These are phyloP conservation scores for Lolium perenne DNA, from an alignment of 176 grass and related monocot species.

Conservation along the genomic window DNA sequence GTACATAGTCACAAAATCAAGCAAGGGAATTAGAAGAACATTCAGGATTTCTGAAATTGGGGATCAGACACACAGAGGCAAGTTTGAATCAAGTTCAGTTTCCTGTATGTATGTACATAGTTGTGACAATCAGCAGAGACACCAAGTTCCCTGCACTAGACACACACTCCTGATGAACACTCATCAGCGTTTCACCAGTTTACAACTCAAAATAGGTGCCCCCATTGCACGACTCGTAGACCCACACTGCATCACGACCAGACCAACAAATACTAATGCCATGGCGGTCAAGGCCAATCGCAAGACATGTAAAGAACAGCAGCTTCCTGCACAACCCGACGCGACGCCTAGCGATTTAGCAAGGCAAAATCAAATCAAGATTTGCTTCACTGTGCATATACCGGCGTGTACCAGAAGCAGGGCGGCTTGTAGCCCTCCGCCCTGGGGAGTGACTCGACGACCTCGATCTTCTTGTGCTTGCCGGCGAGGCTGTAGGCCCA, in stretches of 20 bases:
- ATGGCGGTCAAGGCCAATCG: too few relatives aligned
- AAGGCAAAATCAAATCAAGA: not conserved
- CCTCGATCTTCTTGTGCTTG: constrained; percentile 51
- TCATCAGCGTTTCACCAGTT: not conserved
- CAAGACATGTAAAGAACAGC: too few relatives aligned
- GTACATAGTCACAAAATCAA: not conserved
- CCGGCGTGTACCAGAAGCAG: constrained; percentile 57
- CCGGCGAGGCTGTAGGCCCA: constrained; percentile 52
- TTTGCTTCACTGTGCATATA: constrained; percentile 37
- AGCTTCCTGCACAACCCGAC: too few relatives aligned
- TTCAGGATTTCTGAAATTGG: not conserved
- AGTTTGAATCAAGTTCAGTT: not conserved
- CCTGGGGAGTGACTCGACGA: constrained; percentile 36
- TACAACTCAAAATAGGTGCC: not conserved
- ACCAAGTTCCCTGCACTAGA: not conserved
- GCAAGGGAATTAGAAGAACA: not conserved
- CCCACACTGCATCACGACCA: not conserved
- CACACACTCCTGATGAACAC: not conserved
- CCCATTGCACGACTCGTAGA: not conserved
- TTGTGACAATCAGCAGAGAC: not conserved
- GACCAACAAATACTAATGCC: not conserved
- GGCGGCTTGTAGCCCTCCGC: constrained; percentile 37
- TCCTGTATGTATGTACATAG: not conserved
- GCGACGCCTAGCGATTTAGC: not conserved
- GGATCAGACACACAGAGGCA: not conserved